Conservation (phyloP, 225 moss, liverwort and hornwort species). For the Takakia lepidozioides region DNA sequence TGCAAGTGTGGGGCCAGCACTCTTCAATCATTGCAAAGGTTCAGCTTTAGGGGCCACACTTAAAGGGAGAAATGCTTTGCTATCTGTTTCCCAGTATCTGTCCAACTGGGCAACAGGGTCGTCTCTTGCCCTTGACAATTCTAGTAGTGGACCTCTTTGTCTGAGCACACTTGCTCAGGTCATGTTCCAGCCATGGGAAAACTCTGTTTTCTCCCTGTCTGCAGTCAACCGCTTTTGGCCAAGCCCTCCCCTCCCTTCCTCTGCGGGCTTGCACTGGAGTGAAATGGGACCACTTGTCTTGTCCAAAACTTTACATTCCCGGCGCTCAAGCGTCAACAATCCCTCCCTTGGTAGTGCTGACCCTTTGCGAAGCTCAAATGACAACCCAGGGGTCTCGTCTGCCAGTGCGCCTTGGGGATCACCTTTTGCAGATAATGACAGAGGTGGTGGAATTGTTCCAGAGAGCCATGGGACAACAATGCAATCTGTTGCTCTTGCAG, state of each 20-base stretch:
- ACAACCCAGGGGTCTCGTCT: conserved; percentile 38
- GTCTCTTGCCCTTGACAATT: conserved; percentile 18
- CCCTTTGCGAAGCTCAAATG: conserved; percentile 25
- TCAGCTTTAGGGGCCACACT: conserved; percentile 76
- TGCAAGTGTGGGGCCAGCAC: conserved; percentile 66
- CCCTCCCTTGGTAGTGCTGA: conserved; percentile 25
- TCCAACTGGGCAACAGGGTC: conserved; percentile 68
- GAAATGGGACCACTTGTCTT: conserved; percentile 88
- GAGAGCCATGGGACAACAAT: conserved; percentile 53
- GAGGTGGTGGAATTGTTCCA: conserved; percentile 30
- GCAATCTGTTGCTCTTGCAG: conserved; percentile 79
- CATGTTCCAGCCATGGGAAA: conserved; percentile 77
- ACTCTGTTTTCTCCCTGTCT: conserved; percentile 70
- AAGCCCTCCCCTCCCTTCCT: conserved; percentile 63
- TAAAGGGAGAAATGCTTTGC: conserved; percentile 45
- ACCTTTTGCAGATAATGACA: conserved; percentile 40
- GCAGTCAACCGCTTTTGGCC: conserved; percentile 72
- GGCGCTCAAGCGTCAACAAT: conserved; percentile 29
- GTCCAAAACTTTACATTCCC: conserved; percentile 46
- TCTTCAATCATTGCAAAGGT: conserved; percentile 71
- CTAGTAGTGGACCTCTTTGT: conserved; percentile 49
- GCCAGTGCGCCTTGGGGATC: conserved; percentile 37
- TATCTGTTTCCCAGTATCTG: conserved; percentile 81
- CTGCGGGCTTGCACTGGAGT: conserved; percentile 68
- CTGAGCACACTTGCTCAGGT: conserved; percentile 81